Evolutionary conservation across 1,284 basidiomycete species (phyloP).

Genomic region (Sanghuangporus baumii): DNA sequence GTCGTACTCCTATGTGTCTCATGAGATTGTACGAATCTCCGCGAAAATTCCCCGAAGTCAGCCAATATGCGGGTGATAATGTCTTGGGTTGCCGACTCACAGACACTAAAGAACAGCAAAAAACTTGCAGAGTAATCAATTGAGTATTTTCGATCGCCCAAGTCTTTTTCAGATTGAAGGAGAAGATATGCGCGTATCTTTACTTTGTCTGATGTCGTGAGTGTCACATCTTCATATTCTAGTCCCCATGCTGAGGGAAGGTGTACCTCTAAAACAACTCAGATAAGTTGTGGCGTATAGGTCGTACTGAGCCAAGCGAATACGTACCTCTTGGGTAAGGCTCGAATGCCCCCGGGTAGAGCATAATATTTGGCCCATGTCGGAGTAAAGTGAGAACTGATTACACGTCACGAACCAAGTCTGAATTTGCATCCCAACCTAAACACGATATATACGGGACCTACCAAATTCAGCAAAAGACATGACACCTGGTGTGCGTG

Average conservation of each 20-base stretch:
- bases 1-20: slow-evolving; percentile 2
- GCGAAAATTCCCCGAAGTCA: no score
- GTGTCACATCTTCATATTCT: slow-evolving; percentile 40
- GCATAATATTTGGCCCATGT: slow-evolving; percentile 17
- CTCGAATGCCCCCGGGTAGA: slow-evolving; percentile 18
- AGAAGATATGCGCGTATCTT: slow-evolving; percentile 44
- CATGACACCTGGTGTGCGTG: background rate
- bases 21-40: background rate
- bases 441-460: background rate
- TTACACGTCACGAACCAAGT: background rate
- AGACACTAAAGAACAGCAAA: background rate
- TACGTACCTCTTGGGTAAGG: slow-evolving; percentile 12
- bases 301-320: background rate
- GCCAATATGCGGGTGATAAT: no score
- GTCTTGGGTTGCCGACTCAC: background rate
- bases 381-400: slow-evolving; percentile 14
- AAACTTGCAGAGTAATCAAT: slow-evolving; percentile 7
- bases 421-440: background rate
- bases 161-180: slow-evolving; percentile 20
- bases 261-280: slow-evolving; percentile 5
- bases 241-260: slow-evolving; percentile 22
- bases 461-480: slow-evolving; percentile 8
- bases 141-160: background rate
- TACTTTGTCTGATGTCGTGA: slow-evolving; percentile 39
- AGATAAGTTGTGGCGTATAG: background rate